Percentiles rank a stretch among this genome's conserved stretches.
Conservation (phyloP, 2,329 filamentous ascomycete genomes). For the Madurella mycetomatis region DNA sequence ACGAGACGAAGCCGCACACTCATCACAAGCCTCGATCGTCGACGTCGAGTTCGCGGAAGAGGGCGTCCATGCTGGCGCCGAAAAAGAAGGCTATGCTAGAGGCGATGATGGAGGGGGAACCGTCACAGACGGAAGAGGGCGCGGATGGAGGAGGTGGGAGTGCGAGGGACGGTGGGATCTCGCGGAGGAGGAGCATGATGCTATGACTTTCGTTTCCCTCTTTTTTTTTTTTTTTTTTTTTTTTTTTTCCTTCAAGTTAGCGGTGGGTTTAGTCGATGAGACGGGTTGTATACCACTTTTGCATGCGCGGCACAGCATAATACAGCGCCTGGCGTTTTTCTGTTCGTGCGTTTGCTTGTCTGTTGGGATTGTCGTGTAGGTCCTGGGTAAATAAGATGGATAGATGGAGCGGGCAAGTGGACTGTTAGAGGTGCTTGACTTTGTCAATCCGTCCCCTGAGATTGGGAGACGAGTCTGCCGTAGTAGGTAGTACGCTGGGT, state of each 20-base stretch:
- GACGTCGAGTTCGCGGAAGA: conserved; percentile 30
- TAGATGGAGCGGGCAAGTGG: too few relatives aligned
- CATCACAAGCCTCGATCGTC: not conserved
- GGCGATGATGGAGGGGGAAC: conserved; percentile 18
- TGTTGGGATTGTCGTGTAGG: conserved; percentile 1
- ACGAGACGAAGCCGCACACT: conserved; percentile 21
- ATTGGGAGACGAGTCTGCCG: too few relatives aligned
- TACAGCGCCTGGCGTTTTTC: conserved; percentile 21
- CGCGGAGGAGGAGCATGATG: conserved; percentile 57
- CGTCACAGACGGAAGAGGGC: conserved; percentile 25
- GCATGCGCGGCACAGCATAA: conserved; percentile 6
- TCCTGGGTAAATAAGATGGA: not conserved
- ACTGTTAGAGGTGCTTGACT: too few relatives aligned
- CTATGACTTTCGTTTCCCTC: conserved; percentile 36
- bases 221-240: conserved; percentile 2
- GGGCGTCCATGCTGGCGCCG: conserved; percentile 40
- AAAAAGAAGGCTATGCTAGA: conserved; percentile 33
- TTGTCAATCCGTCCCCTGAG: too few relatives aligned
- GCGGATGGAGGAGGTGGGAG: conserved; percentile 13
- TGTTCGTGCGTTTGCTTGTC: not conserved
- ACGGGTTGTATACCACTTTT: not conserved
- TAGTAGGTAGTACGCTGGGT: too few relatives aligned
- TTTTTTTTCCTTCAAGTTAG: too few relatives aligned
- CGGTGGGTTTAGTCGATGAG: not conserved
- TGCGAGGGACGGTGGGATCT: conserved; percentile 31